These are phyloP conservation scores for Cubamyces sp. DNA, from an alignment of 768 basidiomycete genomes.

Conservation along the genomic window DNA sequence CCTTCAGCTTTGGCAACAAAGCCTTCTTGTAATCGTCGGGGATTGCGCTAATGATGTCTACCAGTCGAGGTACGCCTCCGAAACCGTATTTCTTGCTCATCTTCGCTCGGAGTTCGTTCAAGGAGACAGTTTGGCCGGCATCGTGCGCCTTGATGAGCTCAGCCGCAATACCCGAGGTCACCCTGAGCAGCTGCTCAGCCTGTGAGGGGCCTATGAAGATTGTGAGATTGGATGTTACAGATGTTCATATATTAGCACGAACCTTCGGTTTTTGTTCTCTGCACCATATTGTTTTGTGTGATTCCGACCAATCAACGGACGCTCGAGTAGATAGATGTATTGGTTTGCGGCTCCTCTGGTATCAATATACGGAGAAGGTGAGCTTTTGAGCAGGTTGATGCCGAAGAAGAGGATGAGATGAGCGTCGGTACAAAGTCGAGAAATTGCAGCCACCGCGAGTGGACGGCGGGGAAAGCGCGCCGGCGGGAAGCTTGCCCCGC, in stretches of 20 bases:
- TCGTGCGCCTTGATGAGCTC: slow-evolving; percentile 91
- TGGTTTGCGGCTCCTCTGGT: no score
- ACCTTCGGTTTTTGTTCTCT: slow-evolving; percentile 47
- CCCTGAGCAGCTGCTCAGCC: slow-evolving; percentile 86
- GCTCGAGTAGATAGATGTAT: neutral
- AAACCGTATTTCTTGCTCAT: slow-evolving; percentile 90
- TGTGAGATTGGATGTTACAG: neutral
- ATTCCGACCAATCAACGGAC: no score
- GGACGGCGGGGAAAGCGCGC: slow-evolving; percentile 13
- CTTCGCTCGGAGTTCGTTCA: slow-evolving; percentile 85
- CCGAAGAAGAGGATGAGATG: neutral
- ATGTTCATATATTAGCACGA: neutral
- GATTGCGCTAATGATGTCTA: slow-evolving; percentile 98
- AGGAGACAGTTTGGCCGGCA: slow-evolving; percentile 72
- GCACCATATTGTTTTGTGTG: slow-evolving; percentile 39
- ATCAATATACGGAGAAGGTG: no score
- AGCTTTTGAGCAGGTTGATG: no score
- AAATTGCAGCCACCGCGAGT: slow-evolving; percentile 19
- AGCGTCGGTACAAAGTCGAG: slow-evolving; percentile 1
- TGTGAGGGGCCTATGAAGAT: slow-evolving; percentile 71
- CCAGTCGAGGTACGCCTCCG: slow-evolving; percentile 87
- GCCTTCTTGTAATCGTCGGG: slow-evolving; percentile 97
- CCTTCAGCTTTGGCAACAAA: slow-evolving; percentile 85
- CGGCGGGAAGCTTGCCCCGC: slow-evolving; percentile 10
- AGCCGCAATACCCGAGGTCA: slow-evolving; percentile 93